These are phyloP conservation scores for Discostella stelligeroides DNA, from an alignment of 108 stramenopile genomes.

Conservation along the genomic window DNA sequence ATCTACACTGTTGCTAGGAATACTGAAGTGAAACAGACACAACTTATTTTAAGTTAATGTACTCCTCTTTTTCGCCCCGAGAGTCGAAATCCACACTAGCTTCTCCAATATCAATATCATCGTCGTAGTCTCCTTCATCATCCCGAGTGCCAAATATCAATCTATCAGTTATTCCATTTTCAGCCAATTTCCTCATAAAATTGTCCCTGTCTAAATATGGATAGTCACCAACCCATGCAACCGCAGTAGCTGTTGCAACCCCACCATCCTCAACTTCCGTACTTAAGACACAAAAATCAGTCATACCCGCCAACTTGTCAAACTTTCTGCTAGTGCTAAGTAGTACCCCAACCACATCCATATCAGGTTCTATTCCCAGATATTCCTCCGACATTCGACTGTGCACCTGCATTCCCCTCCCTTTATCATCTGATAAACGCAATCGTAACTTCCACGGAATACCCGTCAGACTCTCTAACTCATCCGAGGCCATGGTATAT, in stretches of 20 bases:
- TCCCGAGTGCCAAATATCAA: conserved; percentile 6
- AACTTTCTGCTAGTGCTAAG: conserved; percentile 63
- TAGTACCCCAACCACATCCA: conserved; percentile 59
- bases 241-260: conserved; percentile 7
- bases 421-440: conserved; percentile 50
- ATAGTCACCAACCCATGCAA: conserved; percentile 82
- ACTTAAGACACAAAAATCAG: conserved; percentile 73
- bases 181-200: conserved; percentile 40
- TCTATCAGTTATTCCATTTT: conserved; percentile 29
- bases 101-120: conserved; percentile 11
- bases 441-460: conserved; percentile 74
- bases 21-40: no score
- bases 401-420: conserved; percentile 74
- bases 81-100: conserved; percentile 1
- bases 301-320: conserved; percentile 63
- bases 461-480: conserved; percentile 67
- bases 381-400: conserved; percentile 78
- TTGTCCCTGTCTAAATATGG: conserved; percentile 67
- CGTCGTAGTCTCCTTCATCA: conserved; percentile 26
- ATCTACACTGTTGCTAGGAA: no score
- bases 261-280: conserved; percentile 12
- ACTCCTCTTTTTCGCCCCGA: background rate
- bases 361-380: conserved; percentile 58
- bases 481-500: conserved; percentile 71
- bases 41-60: conserved; percentile 2